Evolutionary conservation across 768 basidiomycete genomes (phyloP).

Genomic region (Tulasnella sp.): DNA sequence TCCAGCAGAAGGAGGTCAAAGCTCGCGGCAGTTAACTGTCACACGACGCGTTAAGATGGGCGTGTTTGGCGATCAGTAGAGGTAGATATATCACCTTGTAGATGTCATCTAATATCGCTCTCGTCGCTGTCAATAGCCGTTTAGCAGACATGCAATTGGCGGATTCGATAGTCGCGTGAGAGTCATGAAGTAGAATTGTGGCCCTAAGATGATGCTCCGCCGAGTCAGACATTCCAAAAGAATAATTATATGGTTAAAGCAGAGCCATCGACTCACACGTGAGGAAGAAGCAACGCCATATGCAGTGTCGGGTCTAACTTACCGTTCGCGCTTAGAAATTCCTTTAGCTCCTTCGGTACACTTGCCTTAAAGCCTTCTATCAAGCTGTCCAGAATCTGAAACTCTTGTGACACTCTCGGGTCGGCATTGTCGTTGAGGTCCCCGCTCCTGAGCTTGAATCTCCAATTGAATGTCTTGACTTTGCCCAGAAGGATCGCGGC

Average conservation of each 20-base stretch:
- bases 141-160: background rate
- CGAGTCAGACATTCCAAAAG: constrained; percentile 14
- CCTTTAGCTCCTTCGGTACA: constrained; percentile 44
- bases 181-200: constrained; percentile 3
- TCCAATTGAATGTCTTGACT: background rate
- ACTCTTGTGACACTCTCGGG: constrained; percentile 49
- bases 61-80: too few species aligned
- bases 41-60: background rate
- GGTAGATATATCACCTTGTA: background rate
- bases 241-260: background rate
- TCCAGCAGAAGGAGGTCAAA: constrained; percentile 2
- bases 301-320: constrained; percentile 47
- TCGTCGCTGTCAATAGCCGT: background rate
- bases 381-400: constrained; percentile 50
- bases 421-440: constrained; percentile 27
- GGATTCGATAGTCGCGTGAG: constrained; percentile 3
- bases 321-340: constrained; percentile 36
- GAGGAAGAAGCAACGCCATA: constrained; percentile 26
- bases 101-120: constrained; percentile 2
- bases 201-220: constrained; percentile 1
- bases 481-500: constrained; percentile 50
- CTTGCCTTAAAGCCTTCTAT: constrained; percentile 45
- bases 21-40: background rate
- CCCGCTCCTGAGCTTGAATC: constrained; percentile 3
- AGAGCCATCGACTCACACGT: constrained; percentile 15